Conservation (phyloP, 73 alveolate genomes). For the Tetrahymena thermophila region DNA sequence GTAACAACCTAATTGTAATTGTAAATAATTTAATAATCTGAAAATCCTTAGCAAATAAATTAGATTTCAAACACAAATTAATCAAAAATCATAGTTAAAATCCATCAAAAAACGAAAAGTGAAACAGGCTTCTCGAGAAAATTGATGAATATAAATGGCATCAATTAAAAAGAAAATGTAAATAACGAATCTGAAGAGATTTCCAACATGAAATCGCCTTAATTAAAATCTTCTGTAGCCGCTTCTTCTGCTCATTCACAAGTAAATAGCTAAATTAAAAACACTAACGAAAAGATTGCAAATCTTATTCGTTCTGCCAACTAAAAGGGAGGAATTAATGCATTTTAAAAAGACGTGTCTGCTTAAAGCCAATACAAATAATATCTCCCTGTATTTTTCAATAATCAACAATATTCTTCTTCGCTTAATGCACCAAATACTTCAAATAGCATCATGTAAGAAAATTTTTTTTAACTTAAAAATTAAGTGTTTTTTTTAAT, state of each 20-base stretch:
- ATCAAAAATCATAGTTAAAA: neutral
- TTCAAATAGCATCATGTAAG: neutral
- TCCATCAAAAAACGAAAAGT: neutral
- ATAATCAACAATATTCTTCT: neutral
- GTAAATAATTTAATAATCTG: neutral
- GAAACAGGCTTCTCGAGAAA: neutral
- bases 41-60: neutral
- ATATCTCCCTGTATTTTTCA: neutral
- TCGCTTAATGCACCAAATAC: neutral
- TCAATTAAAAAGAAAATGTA: neutral
- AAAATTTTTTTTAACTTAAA: neutral
- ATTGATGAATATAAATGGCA: neutral
- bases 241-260: neutral
- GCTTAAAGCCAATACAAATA: neutral
- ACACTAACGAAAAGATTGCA: neutral
- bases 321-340: neutral
- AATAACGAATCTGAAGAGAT: neutral
- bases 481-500: neutral
- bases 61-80: neutral
- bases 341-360: neutral
- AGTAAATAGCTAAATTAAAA: neutral
- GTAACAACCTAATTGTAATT: neutral
- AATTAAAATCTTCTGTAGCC: neutral
- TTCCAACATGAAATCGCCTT: neutral
- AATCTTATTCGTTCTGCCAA: neutral